Evolutionary conservation across 2,329 filamentous ascomycete genomes (phyloP).

Genomic region (Arachnomyces sp.): DNA sequence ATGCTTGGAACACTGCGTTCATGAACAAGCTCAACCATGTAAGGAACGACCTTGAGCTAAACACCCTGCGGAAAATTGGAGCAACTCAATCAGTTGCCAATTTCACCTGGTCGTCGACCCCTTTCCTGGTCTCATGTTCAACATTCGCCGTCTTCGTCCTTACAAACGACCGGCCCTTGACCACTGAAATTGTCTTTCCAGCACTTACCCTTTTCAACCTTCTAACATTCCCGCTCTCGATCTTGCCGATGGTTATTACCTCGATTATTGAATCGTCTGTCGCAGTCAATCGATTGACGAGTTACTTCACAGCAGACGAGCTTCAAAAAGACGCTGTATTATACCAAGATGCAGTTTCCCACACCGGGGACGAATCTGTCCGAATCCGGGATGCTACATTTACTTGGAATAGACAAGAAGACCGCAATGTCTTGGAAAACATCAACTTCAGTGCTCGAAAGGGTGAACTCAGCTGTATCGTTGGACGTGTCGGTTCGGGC

Average conservation of each 20-base stretch:
- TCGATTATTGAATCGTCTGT: slow-evolving; percentile 94
- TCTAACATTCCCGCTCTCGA: slow-evolving; percentile 84
- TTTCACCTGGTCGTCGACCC: slow-evolving; percentile 96
- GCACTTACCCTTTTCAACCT: slow-evolving; percentile 90
- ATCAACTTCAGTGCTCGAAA: slow-evolving; percentile 86
- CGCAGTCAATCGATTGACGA: slow-evolving; percentile 74
- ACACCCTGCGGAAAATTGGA: slow-evolving; percentile 91
- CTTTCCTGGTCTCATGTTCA: slow-evolving; percentile 93
- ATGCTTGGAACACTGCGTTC: slow-evolving; percentile 94
- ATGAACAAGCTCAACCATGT: slow-evolving; percentile 97
- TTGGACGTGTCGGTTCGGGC: slow-evolving; percentile 87
- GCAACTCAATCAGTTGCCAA: slow-evolving; percentile 90
- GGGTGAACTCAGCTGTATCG: slow-evolving; percentile 84
- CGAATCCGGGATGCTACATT: slow-evolving; percentile 77
- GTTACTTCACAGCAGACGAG: slow-evolving; percentile 81
- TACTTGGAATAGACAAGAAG: slow-evolving; percentile 84
- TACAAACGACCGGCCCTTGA: slow-evolving; percentile 69
- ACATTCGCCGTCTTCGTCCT: slow-evolving; percentile 93
- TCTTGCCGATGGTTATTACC: slow-evolving; percentile 96
- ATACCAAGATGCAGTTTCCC: slow-evolving; percentile 59
- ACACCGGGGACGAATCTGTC: slow-evolving; percentile 77
- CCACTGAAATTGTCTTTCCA: slow-evolving; percentile 92
- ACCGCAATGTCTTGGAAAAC: slow-evolving; percentile 60
- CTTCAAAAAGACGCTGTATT: slow-evolving; percentile 76
- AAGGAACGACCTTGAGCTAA: slow-evolving; percentile 88